These are phyloP conservation scores for Leccinum obscurum DNA, from an alignment of 768 basidiomycete genomes.

Conservation along the genomic window DNA sequence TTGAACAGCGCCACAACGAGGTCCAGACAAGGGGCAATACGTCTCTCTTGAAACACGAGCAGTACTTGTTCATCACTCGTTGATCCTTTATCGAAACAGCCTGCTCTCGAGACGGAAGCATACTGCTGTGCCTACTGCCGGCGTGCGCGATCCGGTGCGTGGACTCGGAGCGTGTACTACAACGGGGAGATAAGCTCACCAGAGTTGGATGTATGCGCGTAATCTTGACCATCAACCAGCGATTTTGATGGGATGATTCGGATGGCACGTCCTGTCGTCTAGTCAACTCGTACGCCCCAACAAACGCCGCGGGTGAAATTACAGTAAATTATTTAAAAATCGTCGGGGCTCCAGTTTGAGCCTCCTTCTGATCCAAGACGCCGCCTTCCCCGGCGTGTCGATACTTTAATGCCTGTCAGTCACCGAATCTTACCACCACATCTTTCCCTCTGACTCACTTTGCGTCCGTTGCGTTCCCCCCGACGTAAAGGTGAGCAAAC, in stretches of 20 bases:
- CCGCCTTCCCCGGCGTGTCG: background rate
- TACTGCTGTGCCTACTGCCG: background rate
- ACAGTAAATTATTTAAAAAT: background rate
- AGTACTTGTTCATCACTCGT: background rate
- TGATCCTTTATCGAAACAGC: background rate
- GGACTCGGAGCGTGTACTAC: background rate
- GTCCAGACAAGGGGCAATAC: background rate
- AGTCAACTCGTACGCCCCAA: background rate
- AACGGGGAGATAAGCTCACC: background rate
- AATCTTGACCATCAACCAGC: background rate
- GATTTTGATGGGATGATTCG: background rate
- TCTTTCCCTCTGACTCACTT: background rate
- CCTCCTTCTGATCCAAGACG: background rate
- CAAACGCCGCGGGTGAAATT: background rate
- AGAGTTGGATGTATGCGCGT: background rate
- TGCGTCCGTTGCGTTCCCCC: background rate
- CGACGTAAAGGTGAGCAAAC: background rate
- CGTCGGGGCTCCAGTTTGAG: background rate
- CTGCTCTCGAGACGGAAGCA: background rate
- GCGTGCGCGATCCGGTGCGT: background rate
- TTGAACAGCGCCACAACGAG: background rate
- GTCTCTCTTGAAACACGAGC: background rate
- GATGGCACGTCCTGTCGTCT: background rate
- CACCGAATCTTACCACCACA: background rate
- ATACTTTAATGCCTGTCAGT: constrained; percentile 1